Base-by-base conservation (phyloP, 2,329 filamentous ascomycete species). In the Aureobasidium sp. region DNA sequence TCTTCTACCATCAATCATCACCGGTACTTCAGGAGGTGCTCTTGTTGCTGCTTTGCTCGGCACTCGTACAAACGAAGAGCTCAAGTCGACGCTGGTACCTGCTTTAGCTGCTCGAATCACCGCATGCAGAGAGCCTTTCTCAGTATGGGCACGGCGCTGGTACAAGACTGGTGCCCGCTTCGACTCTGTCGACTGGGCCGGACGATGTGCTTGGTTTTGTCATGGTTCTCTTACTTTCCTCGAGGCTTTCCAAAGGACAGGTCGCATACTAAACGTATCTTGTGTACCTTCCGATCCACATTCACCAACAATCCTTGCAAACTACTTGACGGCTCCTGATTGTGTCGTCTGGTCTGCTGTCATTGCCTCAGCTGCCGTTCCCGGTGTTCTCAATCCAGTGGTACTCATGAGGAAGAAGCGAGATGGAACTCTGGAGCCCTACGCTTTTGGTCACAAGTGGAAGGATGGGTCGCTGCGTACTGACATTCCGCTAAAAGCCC, bases 291-390 rank as follows among this genome's bases (percentile, higher is more conserved):
- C 93, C 0, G 94, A 99, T 72, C 94, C 93, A 20, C 92, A 99
- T 75, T 95, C 90, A 47, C 93, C 86, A 1, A 87, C 92, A 0
- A 96, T 99, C 66, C 81, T 99, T 8, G 91, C 91, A 71, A 99
- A 99, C 76, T 96, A 97, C 73, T 83, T 97, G 36, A 97, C 94
- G 1, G 89, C 89, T 26, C 94, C 94, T 0, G 92, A 99, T 77
- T 99, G 94, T 71, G 94, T 99, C 44, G 95, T 99, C 65, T 99
- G 95, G 94, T 96, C 92, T 12, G 93, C 94, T 1, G 92, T 97
- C 3, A 78, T 99, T 48, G 94, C 94, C 0, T 97, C 92, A 6
- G 94, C 94, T 4, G 94, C 94, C 5, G 94, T 99, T 0, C 94
- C 94, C 0, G 94, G 94, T 1, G 97, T 99, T 63, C 79, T 97